Evolutionary conservation across 106 monocot genomes (phyloP).

Genomic region (Posidonia australis): DNA sequence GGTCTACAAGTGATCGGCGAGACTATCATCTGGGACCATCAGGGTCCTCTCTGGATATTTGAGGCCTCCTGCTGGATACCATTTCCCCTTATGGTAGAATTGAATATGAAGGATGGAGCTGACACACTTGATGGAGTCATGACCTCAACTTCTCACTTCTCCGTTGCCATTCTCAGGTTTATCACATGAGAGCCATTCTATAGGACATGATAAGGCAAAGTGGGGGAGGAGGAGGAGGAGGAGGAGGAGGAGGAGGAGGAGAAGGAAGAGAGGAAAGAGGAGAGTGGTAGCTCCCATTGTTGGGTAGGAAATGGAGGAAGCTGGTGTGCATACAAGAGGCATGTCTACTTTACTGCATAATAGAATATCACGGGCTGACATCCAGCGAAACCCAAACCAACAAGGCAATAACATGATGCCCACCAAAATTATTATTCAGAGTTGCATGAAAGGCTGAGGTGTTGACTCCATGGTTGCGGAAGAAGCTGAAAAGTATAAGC

Average conservation of each 20-base stretch:
- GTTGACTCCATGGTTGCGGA: too few species aligned
- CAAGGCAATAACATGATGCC: too few species aligned
- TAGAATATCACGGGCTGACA: too few species aligned
- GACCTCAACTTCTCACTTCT: neutral
- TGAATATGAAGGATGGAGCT: neutral
- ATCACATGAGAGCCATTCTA: neutral
- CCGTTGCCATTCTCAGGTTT: too few species aligned
- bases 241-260: too few species aligned
- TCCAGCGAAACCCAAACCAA: too few species aligned
- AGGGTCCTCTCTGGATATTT: neutral
- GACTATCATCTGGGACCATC: neutral
- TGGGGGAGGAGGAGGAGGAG: constrained; percentile 2
- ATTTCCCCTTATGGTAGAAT: neutral
- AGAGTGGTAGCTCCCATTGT: neutral
- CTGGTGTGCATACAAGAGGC: too few species aligned
- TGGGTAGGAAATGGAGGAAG: neutral
- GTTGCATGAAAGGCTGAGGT: too few species aligned
- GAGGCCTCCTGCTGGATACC: neutral
- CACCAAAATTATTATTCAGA: too few species aligned
- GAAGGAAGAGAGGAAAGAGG: neutral
- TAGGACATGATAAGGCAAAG: neutral
- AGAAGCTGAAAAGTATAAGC: too few species aligned
- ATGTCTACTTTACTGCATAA: too few species aligned
- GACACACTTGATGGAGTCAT: constrained; percentile 1
- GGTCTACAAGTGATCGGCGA: neutral